Conservation (phyloP, 2,329 filamentous ascomycete species). For the Epichloe sylvatica region DNA sequence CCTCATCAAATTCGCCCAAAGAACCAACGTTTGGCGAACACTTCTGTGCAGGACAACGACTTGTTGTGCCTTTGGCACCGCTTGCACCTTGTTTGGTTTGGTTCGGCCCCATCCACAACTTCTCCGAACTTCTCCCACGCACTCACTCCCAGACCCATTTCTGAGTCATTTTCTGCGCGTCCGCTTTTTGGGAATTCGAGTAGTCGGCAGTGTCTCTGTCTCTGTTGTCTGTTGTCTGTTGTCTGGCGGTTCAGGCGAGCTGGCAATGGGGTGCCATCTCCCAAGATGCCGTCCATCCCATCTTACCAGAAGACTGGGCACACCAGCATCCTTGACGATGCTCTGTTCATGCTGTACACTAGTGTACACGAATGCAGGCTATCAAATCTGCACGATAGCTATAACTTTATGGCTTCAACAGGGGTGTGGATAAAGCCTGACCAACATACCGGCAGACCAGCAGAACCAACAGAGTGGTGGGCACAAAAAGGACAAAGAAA, state of each 20-base stretch:
- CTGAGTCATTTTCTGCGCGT: neutral
- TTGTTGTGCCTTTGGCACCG: neutral
- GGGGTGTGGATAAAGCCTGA: neutral
- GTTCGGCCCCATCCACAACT: neutral
- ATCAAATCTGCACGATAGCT: neutral
- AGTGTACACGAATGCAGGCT: neutral
- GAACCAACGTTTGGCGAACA: no score
- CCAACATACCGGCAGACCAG: neutral
- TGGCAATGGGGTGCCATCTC: neutral
- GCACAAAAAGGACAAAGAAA: neutral
- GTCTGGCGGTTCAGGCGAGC: neutral
- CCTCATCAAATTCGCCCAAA: no score
- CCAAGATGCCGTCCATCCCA: neutral
- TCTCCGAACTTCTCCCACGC: neutral
- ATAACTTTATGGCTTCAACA: neutral
- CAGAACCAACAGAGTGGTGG: neutral
- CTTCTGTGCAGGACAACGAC: no score
- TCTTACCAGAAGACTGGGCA: neutral
- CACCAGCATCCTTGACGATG: neutral
- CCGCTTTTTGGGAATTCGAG: neutral
- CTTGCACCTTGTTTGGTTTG: no score
- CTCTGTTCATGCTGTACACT: neutral
- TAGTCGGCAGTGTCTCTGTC: neutral
- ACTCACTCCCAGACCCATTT: neutral
- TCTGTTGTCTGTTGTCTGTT: neutral